Evolutionary conservation across 495 filamentous ascomycete genomes (phyloP).

Genomic region (Aspergillus panamensis): DNA sequence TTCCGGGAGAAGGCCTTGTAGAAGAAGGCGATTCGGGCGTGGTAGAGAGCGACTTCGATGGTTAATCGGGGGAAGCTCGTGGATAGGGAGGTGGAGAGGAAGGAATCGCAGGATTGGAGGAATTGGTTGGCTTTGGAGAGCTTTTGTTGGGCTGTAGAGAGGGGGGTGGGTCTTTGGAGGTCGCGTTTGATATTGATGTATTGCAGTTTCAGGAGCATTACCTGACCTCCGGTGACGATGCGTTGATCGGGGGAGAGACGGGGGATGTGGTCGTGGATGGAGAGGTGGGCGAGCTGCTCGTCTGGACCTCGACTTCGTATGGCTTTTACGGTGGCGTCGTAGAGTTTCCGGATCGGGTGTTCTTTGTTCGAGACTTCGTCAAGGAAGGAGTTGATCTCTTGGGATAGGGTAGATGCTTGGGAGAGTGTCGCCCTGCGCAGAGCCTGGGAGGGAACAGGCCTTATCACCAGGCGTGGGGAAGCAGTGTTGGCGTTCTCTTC

Average conservation of each 20-base stretch:
- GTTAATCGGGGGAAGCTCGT: background rate
- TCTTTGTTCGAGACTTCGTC: background rate
- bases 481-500: background rate
- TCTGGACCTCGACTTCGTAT: background rate
- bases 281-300: background rate
- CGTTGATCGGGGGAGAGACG: background rate
- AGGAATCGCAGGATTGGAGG: background rate
- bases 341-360: slow-evolving; percentile 4
- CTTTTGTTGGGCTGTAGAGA: background rate
- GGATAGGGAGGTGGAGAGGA: background rate
- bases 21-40: background rate
- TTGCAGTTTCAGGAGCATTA: background rate
- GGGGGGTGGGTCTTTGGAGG: background rate
- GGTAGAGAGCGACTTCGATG: slow-evolving; percentile 2
- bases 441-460: no score
- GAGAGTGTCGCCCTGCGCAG: background rate
- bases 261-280: background rate
- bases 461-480: no score
- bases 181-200: background rate
- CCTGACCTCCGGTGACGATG: background rate
- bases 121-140: background rate
- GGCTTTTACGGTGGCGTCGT: slow-evolving; percentile 4
- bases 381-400: background rate
- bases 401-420: background rate
- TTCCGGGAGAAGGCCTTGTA: background rate